phyloP scores from a whole-genome alignment of 129 eudicot species.

The Deinandra increscens region DNA sequence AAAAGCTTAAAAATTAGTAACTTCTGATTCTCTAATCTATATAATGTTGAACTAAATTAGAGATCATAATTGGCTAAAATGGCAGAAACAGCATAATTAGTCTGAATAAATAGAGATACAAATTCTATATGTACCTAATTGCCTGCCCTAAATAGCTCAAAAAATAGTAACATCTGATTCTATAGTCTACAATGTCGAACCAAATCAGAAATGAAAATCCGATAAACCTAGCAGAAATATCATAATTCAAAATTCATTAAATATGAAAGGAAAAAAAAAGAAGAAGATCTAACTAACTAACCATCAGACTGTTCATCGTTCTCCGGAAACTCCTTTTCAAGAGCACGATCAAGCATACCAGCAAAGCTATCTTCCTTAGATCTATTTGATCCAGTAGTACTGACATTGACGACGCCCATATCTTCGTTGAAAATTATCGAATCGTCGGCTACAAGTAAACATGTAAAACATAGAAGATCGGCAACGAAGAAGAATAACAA shows the following conservation, averaged over 20 bases:
- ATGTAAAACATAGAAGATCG: slow-evolving; percentile 27
- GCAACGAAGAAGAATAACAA: slow-evolving; percentile 15
- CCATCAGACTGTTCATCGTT: slow-evolving; percentile 67
- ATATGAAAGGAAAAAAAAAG: too few species aligned
- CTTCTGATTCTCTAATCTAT: background rate
- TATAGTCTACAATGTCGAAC: too few species aligned
- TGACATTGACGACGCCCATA: slow-evolving; percentile 17
- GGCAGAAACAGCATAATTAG: background rate
- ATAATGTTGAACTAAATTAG: slow-evolving; percentile 14
- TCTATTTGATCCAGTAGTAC: slow-evolving; percentile 40
- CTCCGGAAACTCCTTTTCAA: slow-evolving; percentile 84
- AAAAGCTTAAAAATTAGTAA: background rate
- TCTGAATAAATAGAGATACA: too few species aligned
- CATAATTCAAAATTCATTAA: too few species aligned
- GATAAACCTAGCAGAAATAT: background rate
- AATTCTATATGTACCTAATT: background rate
- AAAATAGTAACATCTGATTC: background rate
- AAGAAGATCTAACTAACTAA: slow-evolving; percentile 25
- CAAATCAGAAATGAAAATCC: background rate
- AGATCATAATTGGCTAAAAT: slow-evolving; percentile 10
- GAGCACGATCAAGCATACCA: slow-evolving; percentile 77
- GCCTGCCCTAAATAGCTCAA: background rate
- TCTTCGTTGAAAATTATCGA: slow-evolving; percentile 17
- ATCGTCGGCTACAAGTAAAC: slow-evolving; percentile 35
- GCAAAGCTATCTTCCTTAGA: slow-evolving; percentile 61